Base-by-base conservation (phyloP, 176 grass and related monocot genomes). In the Avena insularis region DNA sequence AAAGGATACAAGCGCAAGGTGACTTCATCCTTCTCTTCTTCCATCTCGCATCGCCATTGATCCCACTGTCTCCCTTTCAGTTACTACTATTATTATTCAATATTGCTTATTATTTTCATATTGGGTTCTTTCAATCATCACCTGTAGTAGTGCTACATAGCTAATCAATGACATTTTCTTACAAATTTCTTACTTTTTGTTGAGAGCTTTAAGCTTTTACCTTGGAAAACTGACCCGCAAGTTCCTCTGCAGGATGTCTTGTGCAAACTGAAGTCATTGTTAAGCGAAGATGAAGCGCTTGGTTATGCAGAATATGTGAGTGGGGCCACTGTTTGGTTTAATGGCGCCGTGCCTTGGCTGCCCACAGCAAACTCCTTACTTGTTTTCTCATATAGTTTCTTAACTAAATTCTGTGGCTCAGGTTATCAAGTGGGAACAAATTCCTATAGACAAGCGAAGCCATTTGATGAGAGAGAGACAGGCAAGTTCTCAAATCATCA, bases 401-500 rank as follows among this genome's bases (percentile, higher is more conserved):
- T 27, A 31, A 79, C 45, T 8, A 43, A 61, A 33, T 91, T 20
- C 15, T 85, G 53, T 20, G 71, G 71, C 80, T 89, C 45, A 98
- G 93, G 88, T 95, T 84, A 98, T 98, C 86, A 95, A 87, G 88
- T 98, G 96, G 96, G 96, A 98, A 76, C 96, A 98, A 75, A 98
- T 98, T 90, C 96, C 96, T 35, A 82, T 86, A 16, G 96, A 93
- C 17, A 85, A 89, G 69, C 84, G 96, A 67, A 87, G 64, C 78
- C 88, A 94, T 78, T 87, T 98, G 87, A 95, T 66, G 50, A 95
- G 96, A 95, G 96, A 93, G 71, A 92, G 92, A 86, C 93, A 95
- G 93, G 96, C 88, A 51, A 84, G 80, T 89, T 80, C 47, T 40
- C 71, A 5, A 47, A 77, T n/a, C 38, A 45, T 55, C 29, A 23